Conservation (phyloP, 495 filamentous ascomycete species). For the Staphylotrichum tortipilum region DNA sequence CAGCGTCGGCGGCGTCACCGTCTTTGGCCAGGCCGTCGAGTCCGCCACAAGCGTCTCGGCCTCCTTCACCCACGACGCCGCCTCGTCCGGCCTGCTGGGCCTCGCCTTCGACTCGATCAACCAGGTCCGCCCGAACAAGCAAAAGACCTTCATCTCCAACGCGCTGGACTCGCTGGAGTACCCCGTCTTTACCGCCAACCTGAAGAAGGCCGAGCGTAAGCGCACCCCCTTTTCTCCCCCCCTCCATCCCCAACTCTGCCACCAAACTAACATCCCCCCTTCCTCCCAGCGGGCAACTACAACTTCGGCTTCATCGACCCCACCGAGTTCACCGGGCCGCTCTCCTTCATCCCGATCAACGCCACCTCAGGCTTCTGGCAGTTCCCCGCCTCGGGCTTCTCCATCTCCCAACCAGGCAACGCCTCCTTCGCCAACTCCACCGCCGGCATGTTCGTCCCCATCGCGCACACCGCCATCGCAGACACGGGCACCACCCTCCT, state of each 20-base stretch:
- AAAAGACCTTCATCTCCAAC: constrained; percentile 71
- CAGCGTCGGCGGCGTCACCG: constrained; percentile 59
- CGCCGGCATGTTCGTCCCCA: constrained; percentile 50
- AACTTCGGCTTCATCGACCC: constrained; percentile 29
- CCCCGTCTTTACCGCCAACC: constrained; percentile 63
- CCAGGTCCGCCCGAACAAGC: constrained; percentile 50
- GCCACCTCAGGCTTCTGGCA: constrained; percentile 62
- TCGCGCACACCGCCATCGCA: constrained; percentile 40
- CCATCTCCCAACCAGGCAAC: constrained; percentile 43
- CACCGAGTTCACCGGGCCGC: constrained; percentile 48
- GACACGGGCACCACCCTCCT: constrained; percentile 69
- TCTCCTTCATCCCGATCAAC: constrained; percentile 55
- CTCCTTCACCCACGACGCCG: constrained; percentile 55
- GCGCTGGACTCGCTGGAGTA: constrained; percentile 50
- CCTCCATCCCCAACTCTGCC: neutral
- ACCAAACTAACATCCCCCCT: no score
- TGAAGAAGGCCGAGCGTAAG: constrained; percentile 45
- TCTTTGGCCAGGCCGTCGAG: constrained; percentile 62
- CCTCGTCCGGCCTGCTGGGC: constrained; percentile 60
- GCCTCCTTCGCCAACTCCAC: constrained; percentile 36
- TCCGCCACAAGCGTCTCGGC: constrained; percentile 55
- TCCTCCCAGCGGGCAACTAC: constrained; percentile 36
- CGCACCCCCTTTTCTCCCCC: neutral
- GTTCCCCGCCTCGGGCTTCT: constrained; percentile 56
- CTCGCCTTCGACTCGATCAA: constrained; percentile 69